Conservation (phyloP, 768 basidiomycete genomes). For the Paxillus rubicundulus region DNA sequence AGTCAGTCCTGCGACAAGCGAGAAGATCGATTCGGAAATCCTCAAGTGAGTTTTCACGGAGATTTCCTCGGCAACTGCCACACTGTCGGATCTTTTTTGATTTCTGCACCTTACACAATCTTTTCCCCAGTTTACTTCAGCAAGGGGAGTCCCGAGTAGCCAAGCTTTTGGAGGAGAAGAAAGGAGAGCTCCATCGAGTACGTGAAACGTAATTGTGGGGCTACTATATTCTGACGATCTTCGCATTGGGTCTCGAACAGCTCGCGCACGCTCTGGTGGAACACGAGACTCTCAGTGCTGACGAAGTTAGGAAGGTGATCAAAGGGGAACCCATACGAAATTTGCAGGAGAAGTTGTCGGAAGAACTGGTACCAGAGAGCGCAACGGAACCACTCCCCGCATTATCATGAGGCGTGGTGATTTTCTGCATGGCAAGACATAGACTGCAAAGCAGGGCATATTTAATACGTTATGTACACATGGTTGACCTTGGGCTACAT, state of each 20-base stretch:
- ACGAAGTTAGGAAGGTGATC: constrained; percentile 85
- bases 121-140: constrained; percentile 53
- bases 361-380: constrained; percentile 33
- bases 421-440: neutral
- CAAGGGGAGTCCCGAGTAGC: constrained; percentile 66
- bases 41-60: constrained; percentile 51
- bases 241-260: constrained; percentile 36
- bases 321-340: constrained; percentile 76
- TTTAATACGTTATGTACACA: neutral
- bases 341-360: constrained; percentile 63
- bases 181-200: constrained; percentile 77
- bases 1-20: constrained; percentile 72
- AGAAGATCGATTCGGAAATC: constrained; percentile 88
- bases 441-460: constrained; percentile 2
- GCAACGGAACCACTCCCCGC: constrained; percentile 6
- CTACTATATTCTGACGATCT: neutral
- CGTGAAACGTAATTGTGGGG: constrained; percentile 15
- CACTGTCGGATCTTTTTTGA: neutral
- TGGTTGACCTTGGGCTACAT: neutral
- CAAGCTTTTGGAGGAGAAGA: constrained; percentile 58
- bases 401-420: constrained; percentile 9
- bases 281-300: constrained; percentile 86
- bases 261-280: constrained; percentile 91
- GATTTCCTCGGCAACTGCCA: neutral
- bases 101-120: neutral